Conservation (phyloP, 225 moss, liverwort and hornwort species). For the Takakia lepidozioides region DNA sequence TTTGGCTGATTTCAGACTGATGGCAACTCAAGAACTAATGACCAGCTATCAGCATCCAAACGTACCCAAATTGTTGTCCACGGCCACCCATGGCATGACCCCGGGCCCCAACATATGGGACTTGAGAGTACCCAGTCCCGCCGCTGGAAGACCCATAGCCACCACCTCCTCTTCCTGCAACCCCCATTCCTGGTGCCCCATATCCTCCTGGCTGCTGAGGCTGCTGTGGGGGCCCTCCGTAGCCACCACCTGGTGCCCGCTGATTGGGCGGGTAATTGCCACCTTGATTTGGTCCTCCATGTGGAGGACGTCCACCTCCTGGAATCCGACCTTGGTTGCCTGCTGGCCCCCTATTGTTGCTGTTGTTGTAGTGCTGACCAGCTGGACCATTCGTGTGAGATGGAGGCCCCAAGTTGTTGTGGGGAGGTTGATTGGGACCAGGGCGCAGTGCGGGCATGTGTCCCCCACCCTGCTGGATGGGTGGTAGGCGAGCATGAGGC, state of each 20-base stretch:
- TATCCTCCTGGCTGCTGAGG: conserved; percentile 38
- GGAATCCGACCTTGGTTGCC: conserved; percentile 59
- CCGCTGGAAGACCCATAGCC: conserved; percentile 28
- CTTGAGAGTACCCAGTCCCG: conserved; percentile 36
- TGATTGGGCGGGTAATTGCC: conserved; percentile 62
- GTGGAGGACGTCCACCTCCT: conserved; percentile 61
- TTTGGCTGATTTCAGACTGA: too few species aligned
- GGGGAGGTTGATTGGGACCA: conserved; percentile 55
- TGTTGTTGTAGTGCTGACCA: conserved; percentile 51
- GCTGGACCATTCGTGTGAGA: conserved; percentile 47
- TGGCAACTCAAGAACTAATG: too few species aligned
- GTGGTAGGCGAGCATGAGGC: conserved; percentile 63
- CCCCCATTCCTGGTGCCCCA: conserved; percentile 58
- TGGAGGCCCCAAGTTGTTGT: conserved; percentile 65
- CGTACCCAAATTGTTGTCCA: conserved; percentile 74
- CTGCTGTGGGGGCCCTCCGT: conserved; percentile 54
- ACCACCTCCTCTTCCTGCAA: conserved; percentile 58
- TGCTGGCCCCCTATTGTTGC: conserved; percentile 50
- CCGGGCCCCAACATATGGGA: conserved; percentile 65
- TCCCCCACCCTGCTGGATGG: conserved; percentile 31
- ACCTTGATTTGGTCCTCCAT: conserved; percentile 55
- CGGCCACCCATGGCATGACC: conserved; percentile 66
- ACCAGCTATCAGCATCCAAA: background rate
- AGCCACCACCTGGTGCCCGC: conserved; percentile 51
- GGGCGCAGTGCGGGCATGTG: conserved; percentile 30